Evolutionary conservation across 2,329 filamentous ascomycete genomes (phyloP).

Genomic region (Zopfia rhizophila): DNA sequence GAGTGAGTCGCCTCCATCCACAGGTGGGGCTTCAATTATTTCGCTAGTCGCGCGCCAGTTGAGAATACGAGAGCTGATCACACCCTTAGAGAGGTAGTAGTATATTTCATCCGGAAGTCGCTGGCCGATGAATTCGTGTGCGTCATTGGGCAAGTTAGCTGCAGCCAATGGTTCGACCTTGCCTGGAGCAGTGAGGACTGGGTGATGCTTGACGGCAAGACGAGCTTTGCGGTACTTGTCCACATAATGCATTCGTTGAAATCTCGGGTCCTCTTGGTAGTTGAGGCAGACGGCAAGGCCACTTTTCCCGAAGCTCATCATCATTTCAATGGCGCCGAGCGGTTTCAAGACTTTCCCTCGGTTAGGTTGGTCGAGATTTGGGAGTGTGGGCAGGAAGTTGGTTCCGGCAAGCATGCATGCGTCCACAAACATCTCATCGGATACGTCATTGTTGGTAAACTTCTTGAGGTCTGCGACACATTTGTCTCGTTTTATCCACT

Average conservation of each 20-base stretch:
- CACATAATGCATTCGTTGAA: constrained; percentile 78
- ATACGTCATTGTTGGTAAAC: constrained; percentile 58
- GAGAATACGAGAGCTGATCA: constrained; percentile 81
- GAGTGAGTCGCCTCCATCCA: constrained; percentile 82
- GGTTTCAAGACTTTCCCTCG: constrained; percentile 69
- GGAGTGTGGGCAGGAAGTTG: constrained; percentile 81
- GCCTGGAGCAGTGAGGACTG: constrained; percentile 81
- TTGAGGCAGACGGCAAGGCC: constrained; percentile 79
- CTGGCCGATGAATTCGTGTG: constrained; percentile 90
- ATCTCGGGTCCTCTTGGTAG: constrained; percentile 81
- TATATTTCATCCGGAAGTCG: constrained; percentile 90
- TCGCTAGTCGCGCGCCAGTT: constrained; percentile 85
- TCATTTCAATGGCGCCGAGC: constrained; percentile 79
- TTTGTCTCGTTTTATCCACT: constrained; percentile 71
- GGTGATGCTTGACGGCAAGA: constrained; percentile 87
- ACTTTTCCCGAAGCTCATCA: constrained; percentile 72
- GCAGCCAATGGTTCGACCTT: constrained; percentile 78
- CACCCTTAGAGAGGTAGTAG: constrained; percentile 85
- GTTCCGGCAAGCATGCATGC: constrained; percentile 85
- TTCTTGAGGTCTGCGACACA: constrained; percentile 73
- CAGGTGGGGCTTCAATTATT: constrained; percentile 80
- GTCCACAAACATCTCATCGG: constrained; percentile 81
- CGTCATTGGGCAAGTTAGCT: constrained; percentile 80
- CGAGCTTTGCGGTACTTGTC: constrained; percentile 88
- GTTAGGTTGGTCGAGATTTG: constrained; percentile 73